Percentiles rank a stretch among this genome's conserved stretches.
Evolutionary conservation across 2,329 filamentous ascomycete genomes (phyloP).

Genomic region (Botrytis sinoallii): DNA sequence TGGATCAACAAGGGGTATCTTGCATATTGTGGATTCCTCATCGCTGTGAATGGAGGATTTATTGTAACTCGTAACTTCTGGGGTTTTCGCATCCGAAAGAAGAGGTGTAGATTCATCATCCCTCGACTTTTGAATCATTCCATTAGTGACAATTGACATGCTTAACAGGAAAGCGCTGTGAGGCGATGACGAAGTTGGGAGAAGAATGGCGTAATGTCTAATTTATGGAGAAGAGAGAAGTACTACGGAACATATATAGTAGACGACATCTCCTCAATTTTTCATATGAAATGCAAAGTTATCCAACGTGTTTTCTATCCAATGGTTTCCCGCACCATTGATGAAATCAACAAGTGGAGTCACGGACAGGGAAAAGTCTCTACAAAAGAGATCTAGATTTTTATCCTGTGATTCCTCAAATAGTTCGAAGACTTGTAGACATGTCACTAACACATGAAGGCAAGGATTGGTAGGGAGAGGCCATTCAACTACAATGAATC

Average conservation of each 20-base stretch:
- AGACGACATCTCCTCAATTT: background rate
- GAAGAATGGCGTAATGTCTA: background rate
- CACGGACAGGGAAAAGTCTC: background rate
- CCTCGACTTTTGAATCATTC: no score
- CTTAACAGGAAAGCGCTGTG: background rate
- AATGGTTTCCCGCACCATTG: background rate
- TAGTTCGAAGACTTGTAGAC: background rate
- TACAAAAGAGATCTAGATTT: no score
- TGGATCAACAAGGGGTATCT: background rate
- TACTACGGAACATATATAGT: background rate
- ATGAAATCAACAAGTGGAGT: background rate
- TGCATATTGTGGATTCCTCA: background rate
- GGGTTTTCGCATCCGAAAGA: background rate
- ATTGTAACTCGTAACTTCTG: background rate
- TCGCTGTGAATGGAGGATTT: background rate
- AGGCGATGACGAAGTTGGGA: background rate
- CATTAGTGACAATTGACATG: background rate
- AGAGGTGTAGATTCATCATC: constrained; percentile 1
- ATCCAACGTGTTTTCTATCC: background rate
- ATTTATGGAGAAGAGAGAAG: background rate
- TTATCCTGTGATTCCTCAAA: background rate
- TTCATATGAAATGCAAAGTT: background rate
- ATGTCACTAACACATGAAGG: background rate
- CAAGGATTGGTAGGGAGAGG: background rate
- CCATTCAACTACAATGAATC: background rate